Base-by-base conservation (phyloP, 129 eudicot genomes). In the Apium graveolens region DNA sequence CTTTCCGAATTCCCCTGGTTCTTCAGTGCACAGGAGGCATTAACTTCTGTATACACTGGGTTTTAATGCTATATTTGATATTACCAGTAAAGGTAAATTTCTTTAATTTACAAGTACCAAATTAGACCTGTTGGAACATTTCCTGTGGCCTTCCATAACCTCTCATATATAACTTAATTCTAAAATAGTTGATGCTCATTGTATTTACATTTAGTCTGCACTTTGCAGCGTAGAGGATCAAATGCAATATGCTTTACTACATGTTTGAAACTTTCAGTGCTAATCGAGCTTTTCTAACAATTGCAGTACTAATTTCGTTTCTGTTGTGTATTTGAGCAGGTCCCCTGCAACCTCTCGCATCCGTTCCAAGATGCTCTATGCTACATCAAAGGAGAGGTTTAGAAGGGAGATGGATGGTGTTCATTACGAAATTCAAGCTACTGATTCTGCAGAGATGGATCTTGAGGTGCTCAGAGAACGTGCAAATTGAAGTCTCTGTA, bases 381-480 rank as follows among this genome's bases (percentile, higher is more conserved):
- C 96, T 17, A 88, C 93, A 49, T 88, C 97, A 3, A 92, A 90
- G 80, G 91, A 86, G 76, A 82, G 86, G 17, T 83, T 92, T 74
- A 88, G 86, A 82, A 85, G 86, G 48, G 92, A 81, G 78, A 70
- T 92, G 76, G 93, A 92, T 81, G 97, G 97, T 18, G 79, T 92
- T 39, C 91, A 92, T 82, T 90, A 85, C 53, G 96, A 92, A 83
- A 92, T 90, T 85, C 97, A 90, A 82, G 96, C 97, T 1, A 92
- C 97, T 21, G 96, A 92, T 53, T 91, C 97, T 62, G 76, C 93
- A 9, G 96, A 90, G 51, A 87, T 92, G 93, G 96, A 92, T 68
- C 91, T 92, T 84, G 88, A 88, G 11, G 96, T 90, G 55, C 84
- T 92, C 44, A 85, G 78, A 80, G 91, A 88, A 32, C 96, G 96